A percentile compares a stretch with the other conserved stretches of the same genome.
These are phyloP conservation scores for Limonomyces culmigenus DNA, from an alignment of 1,284 basidiomycete species.

Conservation along the genomic window DNA sequence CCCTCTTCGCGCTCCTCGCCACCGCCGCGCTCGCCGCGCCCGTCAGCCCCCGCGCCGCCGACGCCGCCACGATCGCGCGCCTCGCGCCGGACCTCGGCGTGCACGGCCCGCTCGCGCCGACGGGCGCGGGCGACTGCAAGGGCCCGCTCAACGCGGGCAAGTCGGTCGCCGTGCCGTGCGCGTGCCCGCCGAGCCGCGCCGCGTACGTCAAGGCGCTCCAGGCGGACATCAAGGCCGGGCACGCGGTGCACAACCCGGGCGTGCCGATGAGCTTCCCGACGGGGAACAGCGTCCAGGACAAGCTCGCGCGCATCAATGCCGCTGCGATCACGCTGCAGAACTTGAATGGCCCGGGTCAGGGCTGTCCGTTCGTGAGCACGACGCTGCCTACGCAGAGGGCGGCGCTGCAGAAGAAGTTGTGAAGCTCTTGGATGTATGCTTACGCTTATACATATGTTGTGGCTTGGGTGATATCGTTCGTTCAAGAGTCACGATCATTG, in stretches of 20 bases:
- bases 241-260: slow-evolving; percentile 13
- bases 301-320: slow-evolving; percentile 12
- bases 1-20: neutral
- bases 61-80: slow-evolving; percentile 5
- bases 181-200: slow-evolving; percentile 19
- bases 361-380: slow-evolving; percentile 16
- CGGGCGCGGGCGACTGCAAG: slow-evolving; percentile 18
- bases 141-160: slow-evolving; percentile 15
- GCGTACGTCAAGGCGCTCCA: slow-evolving; percentile 16
- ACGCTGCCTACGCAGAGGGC: slow-evolving; percentile 5
- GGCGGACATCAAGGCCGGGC: slow-evolving; percentile 14
- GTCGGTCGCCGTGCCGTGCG: slow-evolving; percentile 21
- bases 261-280: slow-evolving; percentile 13
- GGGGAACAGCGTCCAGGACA: slow-evolving; percentile 10
- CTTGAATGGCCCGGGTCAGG: slow-evolving; percentile 14
- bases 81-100: slow-evolving; percentile 14
- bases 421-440: too few relatives aligned
- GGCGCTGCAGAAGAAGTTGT: too few relatives aligned
- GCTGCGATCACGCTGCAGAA: slow-evolving; percentile 16
- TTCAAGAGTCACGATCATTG: too few relatives aligned
- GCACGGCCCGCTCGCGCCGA: slow-evolving; percentile 10
- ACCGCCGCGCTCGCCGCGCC: too few relatives aligned
- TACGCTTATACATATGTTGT: too few relatives aligned
- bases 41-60: neutral
- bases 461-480: too few relatives aligned